These are phyloP conservation scores for Moesziomyces parantarcticus DNA, from an alignment of 1,284 basidiomycete species.

Conservation along the genomic window DNA sequence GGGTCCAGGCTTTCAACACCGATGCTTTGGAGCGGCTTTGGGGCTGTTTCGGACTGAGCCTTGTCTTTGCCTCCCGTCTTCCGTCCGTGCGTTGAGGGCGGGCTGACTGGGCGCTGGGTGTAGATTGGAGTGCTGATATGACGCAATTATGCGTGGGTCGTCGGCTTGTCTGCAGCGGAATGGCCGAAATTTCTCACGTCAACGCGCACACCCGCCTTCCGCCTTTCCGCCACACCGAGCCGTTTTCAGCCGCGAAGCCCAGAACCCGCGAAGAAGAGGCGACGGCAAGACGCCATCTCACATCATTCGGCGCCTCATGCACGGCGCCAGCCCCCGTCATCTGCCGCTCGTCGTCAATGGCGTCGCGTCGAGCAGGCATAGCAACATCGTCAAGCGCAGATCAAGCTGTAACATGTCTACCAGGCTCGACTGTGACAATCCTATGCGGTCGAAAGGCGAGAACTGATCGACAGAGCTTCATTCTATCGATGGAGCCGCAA, in stretches of 20 bases:
- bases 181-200: not conserved
- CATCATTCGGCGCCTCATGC: not conserved
- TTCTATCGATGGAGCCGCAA: no score
- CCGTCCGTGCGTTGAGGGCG: slow-evolving; percentile 17
- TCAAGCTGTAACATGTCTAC: no score
- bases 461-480: no score
- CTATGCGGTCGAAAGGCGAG: no score
- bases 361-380: not conserved
- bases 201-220: not conserved
- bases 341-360: slow-evolving; percentile 4
- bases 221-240: no score
- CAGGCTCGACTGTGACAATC: no score
- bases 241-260: no score
- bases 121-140: slow-evolving; percentile 31
- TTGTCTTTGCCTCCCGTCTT: no score
- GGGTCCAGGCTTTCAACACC: no score
- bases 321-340: not conserved
- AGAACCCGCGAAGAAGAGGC: not conserved
- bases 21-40: not conserved
- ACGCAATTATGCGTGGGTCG: slow-evolving; percentile 33
- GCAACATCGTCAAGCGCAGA: not conserved
- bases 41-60: not conserved
- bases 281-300: slow-evolving; percentile 14
- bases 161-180: not conserved
- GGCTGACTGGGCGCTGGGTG: slow-evolving; percentile 1